Conservation (phyloP, 2,329 filamentous ascomycete species). For the Xylaria sp. region DNA sequence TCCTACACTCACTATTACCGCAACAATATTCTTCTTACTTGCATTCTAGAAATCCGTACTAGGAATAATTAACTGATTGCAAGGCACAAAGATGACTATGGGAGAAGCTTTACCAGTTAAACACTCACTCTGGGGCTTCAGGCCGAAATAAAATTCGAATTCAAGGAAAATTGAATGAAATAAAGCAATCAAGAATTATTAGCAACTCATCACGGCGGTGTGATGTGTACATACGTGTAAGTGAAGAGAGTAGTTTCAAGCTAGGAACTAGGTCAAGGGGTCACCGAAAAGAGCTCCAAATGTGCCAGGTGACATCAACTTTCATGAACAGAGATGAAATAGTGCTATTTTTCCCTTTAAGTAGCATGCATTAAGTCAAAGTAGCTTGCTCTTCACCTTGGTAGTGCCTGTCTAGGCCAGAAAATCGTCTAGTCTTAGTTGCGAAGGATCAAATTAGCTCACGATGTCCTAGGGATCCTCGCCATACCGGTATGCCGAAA, state of each 20-base stretch:
- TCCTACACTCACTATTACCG: background rate
- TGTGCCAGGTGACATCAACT: background rate
- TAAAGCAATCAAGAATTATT: background rate
- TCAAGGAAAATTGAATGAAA: background rate
- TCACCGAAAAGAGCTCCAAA: background rate
- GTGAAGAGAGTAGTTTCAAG: background rate
- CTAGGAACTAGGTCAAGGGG: background rate
- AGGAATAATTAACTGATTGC: background rate
- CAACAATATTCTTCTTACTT: background rate
- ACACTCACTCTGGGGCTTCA: background rate
- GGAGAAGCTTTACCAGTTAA: background rate
- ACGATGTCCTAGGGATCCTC: background rate
- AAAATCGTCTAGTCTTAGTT: background rate
- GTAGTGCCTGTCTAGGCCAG: background rate
- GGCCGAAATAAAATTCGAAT: background rate
- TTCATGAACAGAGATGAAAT: background rate
- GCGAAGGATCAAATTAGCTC: slow-evolving; percentile 10
- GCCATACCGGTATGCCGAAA: background rate
- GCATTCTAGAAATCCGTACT: background rate
- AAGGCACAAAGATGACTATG: background rate
- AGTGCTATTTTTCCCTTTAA: background rate
- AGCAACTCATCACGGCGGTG: background rate
- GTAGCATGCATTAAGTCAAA: background rate
- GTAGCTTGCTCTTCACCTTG: background rate
- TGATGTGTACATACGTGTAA: background rate